These are phyloP conservation scores for Trichoderma sp. DNA, from an alignment of 2,329 filamentous ascomycete genomes.

Conservation along the genomic window DNA sequence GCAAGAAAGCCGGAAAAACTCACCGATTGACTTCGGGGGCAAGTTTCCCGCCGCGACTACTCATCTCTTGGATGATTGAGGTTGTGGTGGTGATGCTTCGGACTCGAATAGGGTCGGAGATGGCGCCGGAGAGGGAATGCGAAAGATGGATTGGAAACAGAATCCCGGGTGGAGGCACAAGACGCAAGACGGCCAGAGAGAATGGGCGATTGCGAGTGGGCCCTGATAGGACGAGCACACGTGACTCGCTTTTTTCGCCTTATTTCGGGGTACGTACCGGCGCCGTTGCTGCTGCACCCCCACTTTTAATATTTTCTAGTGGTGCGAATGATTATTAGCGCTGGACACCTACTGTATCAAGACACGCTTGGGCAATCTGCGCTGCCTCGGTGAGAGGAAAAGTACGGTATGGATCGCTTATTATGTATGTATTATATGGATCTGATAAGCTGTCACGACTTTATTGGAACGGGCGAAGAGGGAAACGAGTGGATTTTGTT, in stretches of 20 bases:
- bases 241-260: slow-evolving; percentile 27
- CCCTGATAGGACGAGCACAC: slow-evolving; percentile 26
- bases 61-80: slow-evolving; percentile 74
- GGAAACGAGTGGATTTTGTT: no score
- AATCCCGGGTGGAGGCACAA: slow-evolving; percentile 38
- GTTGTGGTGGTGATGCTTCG: slow-evolving; percentile 37
- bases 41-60: slow-evolving; percentile 95
- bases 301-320: slow-evolving; percentile 14
- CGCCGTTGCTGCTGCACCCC: neutral
- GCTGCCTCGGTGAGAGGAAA: slow-evolving; percentile 13
- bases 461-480: neutral
- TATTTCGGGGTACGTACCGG: slow-evolving; percentile 7
- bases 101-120: slow-evolving; percentile 37
- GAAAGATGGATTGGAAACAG: slow-evolving; percentile 33
- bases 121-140: slow-evolving; percentile 27
- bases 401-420: neutral
- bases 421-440: neutral
- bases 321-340: slow-evolving; percentile 12
- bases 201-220: slow-evolving; percentile 29
- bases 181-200: slow-evolving; percentile 29
- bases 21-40: slow-evolving; percentile 99
- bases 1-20: slow-evolving; percentile 32
- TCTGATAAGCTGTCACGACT: neutral
- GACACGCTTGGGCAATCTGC: slow-evolving; percentile 3
- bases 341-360: neutral